Conservation (phyloP, 2,329 filamentous ascomycete species). For the Monosporascus cannonballus region DNA sequence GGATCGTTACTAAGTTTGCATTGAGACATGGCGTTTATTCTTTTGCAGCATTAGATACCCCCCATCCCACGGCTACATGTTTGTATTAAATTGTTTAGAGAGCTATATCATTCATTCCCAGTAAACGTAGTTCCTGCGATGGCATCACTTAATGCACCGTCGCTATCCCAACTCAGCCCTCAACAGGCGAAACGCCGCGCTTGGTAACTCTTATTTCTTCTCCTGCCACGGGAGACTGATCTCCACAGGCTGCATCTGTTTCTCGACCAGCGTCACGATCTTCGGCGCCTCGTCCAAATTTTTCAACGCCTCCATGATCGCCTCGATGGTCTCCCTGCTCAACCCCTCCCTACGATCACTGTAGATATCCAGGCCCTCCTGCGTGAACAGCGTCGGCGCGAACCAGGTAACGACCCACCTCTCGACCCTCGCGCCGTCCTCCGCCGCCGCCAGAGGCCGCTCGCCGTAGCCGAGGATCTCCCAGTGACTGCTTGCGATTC, state of each 20-base stretch:
- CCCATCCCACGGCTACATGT: neutral
- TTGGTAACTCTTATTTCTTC: slow-evolving; percentile 9
- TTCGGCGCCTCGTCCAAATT: slow-evolving; percentile 47
- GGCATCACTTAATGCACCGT: slow-evolving; percentile 4
- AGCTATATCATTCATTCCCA: too few species aligned
- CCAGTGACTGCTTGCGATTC: slow-evolving; percentile 70
- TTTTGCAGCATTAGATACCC: slow-evolving; percentile 20
- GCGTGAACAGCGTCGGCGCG: slow-evolving; percentile 75
- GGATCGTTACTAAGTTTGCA: slow-evolving; percentile 19
- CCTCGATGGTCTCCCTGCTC: slow-evolving; percentile 47
- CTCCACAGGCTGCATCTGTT: slow-evolving; percentile 44
- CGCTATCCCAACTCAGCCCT: too few species aligned
- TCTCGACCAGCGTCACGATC: slow-evolving; percentile 44
- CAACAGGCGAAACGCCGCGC: too few species aligned
- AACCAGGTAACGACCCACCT: slow-evolving; percentile 82
- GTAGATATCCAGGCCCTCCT: slow-evolving; percentile 76
- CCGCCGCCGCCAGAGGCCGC: slow-evolving; percentile 26
- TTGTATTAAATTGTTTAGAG: neutral
- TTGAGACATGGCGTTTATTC: slow-evolving; percentile 13
- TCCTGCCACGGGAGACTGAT: slow-evolving; percentile 47
- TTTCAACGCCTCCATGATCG: slow-evolving; percentile 49
- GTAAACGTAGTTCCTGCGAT: neutral
- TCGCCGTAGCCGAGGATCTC: slow-evolving; percentile 74
- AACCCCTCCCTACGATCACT: slow-evolving; percentile 56
- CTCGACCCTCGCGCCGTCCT: slow-evolving; percentile 35